Percentiles rank a stretch among this genome's conserved stretches.
phyloP scores from a whole-genome alignment of 805 yeast genomes.

The Kodamaea laetipori region DNA sequence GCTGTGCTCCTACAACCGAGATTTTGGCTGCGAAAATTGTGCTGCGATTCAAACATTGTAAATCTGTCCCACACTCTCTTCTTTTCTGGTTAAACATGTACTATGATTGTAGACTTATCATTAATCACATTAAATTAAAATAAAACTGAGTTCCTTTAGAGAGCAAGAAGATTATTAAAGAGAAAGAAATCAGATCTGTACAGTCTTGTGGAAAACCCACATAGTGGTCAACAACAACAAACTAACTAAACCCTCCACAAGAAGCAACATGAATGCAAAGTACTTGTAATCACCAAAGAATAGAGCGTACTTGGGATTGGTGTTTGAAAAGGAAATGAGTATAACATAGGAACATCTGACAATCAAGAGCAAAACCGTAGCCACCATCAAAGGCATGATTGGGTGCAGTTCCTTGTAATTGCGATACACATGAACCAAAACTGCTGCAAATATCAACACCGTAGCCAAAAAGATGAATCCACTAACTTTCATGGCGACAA shows the following conservation, averaged over 20 bases:
- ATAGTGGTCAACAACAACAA: constrained; percentile 5
- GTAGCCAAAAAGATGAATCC: constrained; percentile 9
- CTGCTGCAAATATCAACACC: not conserved
- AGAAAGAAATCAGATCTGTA: not conserved
- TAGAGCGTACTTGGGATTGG: constrained; percentile 6
- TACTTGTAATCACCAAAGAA: constrained; percentile 12
- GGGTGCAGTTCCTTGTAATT: constrained; percentile 5
- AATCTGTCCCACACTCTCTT: no score
- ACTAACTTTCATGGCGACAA: constrained; percentile 6
- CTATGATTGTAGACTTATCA: no score
- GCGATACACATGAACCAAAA: constrained; percentile 3
- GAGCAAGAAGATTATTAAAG: not conserved
- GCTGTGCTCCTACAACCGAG: no score
- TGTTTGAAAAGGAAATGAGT: constrained; percentile 3
- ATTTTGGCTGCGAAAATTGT: no score
- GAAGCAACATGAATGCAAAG: constrained; percentile 8
- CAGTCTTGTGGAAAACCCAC: constrained; percentile 5
- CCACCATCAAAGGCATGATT: not conserved
- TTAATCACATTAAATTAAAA: not conserved
- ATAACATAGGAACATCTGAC: constrained; percentile 9
- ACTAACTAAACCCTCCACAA: constrained; percentile 6
- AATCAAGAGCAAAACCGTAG: not conserved
- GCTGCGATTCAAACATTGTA: no score
- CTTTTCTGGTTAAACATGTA: no score
- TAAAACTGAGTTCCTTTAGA: not conserved